Base-by-base conservation (phyloP, 2,329 filamentous ascomycete species). In the Metarhizium humberi region DNA sequence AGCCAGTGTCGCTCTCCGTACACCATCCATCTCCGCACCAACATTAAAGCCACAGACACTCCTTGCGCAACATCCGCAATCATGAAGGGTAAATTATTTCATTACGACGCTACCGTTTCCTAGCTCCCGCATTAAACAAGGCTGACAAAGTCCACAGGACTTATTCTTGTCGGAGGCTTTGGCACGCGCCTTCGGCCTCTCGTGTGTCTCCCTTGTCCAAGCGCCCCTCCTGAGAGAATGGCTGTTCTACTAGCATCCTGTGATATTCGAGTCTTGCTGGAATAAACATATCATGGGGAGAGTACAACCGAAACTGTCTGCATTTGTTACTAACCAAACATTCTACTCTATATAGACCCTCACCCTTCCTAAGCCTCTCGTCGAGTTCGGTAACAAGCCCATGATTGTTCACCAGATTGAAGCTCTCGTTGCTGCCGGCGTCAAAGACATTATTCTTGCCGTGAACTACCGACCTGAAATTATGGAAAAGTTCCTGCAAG, bases 321-420 rank as follows among this genome's bases (percentile, higher is more conserved):
- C 13, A n/a, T 30, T 4, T 16, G 48, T 38, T n/a, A 55, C 63
- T 67, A 58, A 69, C 45, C 25, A 30, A 14, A 16, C 8, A 14
- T 3, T 16, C 45, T 48, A n/a, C 25, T 48, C 14, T 16, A 43
- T 52, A 34, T 71, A 95, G 90, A 99, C 92, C 66, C 85, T 99
- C 69, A 96, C 94, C 52, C 88, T 96, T 63, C 92, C 92, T 59
- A 99, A 97, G 76, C 92, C 94, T 62, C 82, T 99, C 64, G 94
- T 99, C 68, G 92, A 99, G 77, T 99, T 99, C 69, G 91, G 85
- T 70, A 99, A 99, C 82, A 92, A 94, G 77, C 94, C 92, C 71
- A 99, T 99, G 92, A 97, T 99, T 73, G 82, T 95, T 68, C 92
- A 97, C 76, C 92, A 99, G 77, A 90, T 99, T 66, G 91, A 96